Conservation (phyloP, 2,329 filamentous ascomycete species). For the Xylariales sp. region DNA sequence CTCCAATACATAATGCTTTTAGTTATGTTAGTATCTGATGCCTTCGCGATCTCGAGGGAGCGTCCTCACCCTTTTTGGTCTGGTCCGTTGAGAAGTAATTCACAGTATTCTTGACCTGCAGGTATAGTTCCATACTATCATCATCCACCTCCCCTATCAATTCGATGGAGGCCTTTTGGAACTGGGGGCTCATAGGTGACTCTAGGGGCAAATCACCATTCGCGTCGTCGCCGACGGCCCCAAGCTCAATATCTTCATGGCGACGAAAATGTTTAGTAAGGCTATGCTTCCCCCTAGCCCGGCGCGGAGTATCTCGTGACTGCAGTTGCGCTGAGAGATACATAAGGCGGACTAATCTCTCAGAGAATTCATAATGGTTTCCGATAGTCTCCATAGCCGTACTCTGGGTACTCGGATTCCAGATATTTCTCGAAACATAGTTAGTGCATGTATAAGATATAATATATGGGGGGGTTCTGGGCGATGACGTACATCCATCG, state of each 20-base stretch:
- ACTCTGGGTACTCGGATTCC: constrained; percentile 71
- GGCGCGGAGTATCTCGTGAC: constrained; percentile 23
- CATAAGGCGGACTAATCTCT: constrained; percentile 72
- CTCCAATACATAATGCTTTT: constrained; percentile 75
- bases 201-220: constrained; percentile 27
- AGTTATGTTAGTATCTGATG: constrained; percentile 37
- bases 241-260: constrained; percentile 42
- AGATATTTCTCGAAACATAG: constrained; percentile 68
- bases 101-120: constrained; percentile 76
- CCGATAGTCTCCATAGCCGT: constrained; percentile 67
- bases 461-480: neutral
- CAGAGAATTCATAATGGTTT: constrained; percentile 74
- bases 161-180: constrained; percentile 25
- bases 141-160: constrained; percentile 28
- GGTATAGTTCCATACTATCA: constrained; percentile 52
- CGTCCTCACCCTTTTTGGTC: constrained; percentile 67
- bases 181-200: constrained; percentile 21
- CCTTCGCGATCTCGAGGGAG: neutral
- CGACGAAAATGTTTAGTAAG: constrained; percentile 31
- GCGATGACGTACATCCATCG: constrained; percentile 74
- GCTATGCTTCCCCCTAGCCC: constrained; percentile 35
- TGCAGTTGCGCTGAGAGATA: constrained; percentile 42
- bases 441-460: constrained; percentile 27
- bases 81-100: constrained; percentile 81
- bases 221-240: constrained; percentile 20